Percentiles rank a stretch among this genome's conserved stretches.
These are phyloP conservation scores for Pestalotiopsis sp. DNA, from an alignment of 2,329 filamentous ascomycete species.

Conservation along the genomic window DNA sequence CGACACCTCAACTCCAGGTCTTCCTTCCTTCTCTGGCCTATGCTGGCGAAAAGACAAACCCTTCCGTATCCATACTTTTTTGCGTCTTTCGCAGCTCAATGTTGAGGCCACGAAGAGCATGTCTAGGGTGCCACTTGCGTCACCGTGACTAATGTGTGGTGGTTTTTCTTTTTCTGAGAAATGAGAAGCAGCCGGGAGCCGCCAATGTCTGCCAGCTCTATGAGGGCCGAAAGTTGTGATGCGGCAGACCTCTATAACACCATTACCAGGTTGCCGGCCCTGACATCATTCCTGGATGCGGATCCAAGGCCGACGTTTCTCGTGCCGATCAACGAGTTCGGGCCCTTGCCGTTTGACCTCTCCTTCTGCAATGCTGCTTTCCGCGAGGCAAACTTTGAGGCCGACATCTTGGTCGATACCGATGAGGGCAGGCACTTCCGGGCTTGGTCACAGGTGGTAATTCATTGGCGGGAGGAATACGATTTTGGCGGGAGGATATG, in stretches of 20 bases:
- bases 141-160: not conserved
- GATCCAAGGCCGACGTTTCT: constrained; percentile 16
- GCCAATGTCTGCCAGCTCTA: not conserved
- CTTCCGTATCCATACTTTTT: not conserved
- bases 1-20: too few relatives aligned
- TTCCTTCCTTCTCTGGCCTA: too few relatives aligned
- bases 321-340: constrained; percentile 7
- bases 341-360: constrained; percentile 6
- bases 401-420: not conserved
- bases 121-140: not conserved
- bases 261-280: constrained; percentile 2
- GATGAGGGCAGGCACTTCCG: constrained; percentile 10
- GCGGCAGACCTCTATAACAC: not conserved
- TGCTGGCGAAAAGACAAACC: too few relatives aligned
- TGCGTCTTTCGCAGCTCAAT: not conserved
- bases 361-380: constrained; percentile 10
- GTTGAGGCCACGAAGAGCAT: not conserved
- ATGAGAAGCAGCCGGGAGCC: not conserved
- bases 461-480: constrained; percentile 13
- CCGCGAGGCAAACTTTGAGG: not conserved
- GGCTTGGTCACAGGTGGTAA: constrained; percentile 11
- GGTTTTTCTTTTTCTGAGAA: not conserved
- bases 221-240: constrained; percentile 1
- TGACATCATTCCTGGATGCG: constrained; percentile 12
- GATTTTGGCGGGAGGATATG: constrained; percentile 12